Conservation (phyloP, 2,329 filamentous ascomycete species). For the Ophiostoma fasciatum region DNA sequence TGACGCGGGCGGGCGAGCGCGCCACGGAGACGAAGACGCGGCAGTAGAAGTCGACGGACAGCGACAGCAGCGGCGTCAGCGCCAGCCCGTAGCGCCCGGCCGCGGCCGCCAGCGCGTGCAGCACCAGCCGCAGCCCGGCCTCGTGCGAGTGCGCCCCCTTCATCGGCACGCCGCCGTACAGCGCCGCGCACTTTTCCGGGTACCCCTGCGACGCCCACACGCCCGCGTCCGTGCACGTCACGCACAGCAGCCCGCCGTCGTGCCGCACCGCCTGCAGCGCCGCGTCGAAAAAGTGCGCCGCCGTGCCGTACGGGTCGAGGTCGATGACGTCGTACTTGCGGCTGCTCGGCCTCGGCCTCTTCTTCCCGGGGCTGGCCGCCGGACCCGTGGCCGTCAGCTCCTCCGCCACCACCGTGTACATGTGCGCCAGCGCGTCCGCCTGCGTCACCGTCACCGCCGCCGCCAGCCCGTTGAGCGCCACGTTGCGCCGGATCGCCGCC, state of each 20-base stretch:
- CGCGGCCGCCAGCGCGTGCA: conserved; percentile 66
- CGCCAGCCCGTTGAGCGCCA: conserved; percentile 63
- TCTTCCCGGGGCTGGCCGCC: neutral
- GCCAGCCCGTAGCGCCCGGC: conserved; percentile 75
- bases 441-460: conserved; percentile 57
- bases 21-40: conserved; percentile 75
- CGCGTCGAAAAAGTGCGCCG: conserved; percentile 81
- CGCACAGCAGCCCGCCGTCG: conserved; percentile 80
- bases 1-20: conserved; percentile 71
- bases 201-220: conserved; percentile 93
- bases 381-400: conserved; percentile 25
- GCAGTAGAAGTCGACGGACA: conserved; percentile 93
- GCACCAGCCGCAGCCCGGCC: conserved; percentile 70
- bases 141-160: conserved; percentile 83
- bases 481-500: conserved; percentile 69
- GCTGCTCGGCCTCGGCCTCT: conserved; percentile 9
- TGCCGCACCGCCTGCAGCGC: conserved; percentile 71
- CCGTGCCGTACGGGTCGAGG: conserved; percentile 89
- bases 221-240: conserved; percentile 92
- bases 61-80: conserved; percentile 78
- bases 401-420: conserved; percentile 59
- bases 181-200: conserved; percentile 78
- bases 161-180: conserved; percentile 83
- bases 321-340: conserved; percentile 83
- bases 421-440: conserved; percentile 77